These are phyloP conservation scores for Spathaspora passalidarum DNA, from an alignment of 805 yeast species.

Conservation along the genomic window DNA sequence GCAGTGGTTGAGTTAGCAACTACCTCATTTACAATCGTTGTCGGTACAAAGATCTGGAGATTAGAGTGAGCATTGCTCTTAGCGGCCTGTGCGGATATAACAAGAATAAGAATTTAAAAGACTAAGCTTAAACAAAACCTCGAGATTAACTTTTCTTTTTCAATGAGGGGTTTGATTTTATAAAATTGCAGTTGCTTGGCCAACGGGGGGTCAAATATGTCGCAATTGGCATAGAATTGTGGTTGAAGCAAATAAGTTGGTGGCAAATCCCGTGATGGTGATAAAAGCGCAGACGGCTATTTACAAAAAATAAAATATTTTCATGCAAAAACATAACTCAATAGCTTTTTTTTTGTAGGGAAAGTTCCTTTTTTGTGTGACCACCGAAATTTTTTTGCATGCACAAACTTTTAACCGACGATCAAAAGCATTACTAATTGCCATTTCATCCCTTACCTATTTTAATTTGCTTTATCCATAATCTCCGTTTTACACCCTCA, in stretches of 20 bases:
- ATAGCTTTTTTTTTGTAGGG: neutral
- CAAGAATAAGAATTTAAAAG: too few species aligned
- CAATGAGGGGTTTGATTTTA: neutral
- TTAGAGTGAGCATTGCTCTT: too few species aligned
- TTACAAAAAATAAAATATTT: neutral
- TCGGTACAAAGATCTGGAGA: too few species aligned
- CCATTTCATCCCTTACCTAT: neutral
- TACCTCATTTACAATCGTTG: neutral
- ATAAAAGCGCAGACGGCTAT: neutral
- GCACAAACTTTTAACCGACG: neutral
- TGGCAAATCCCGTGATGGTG: neutral
- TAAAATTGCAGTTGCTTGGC: neutral
- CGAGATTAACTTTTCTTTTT: neutral
- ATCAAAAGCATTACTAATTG: neutral
- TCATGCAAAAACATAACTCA: neutral
- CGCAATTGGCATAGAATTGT: neutral
- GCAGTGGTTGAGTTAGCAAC: neutral
- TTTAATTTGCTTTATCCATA: neutral
- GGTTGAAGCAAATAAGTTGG: neutral
- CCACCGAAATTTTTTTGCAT: too few species aligned
- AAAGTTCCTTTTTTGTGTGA: neutral
- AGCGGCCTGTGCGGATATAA: too few species aligned
- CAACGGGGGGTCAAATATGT: neutral
- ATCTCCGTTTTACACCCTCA: neutral
- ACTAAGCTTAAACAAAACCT: too few species aligned